phyloP scores from a whole-genome alignment of 192 early-diverging fungal species.

The Oehlia diaphana region DNA sequence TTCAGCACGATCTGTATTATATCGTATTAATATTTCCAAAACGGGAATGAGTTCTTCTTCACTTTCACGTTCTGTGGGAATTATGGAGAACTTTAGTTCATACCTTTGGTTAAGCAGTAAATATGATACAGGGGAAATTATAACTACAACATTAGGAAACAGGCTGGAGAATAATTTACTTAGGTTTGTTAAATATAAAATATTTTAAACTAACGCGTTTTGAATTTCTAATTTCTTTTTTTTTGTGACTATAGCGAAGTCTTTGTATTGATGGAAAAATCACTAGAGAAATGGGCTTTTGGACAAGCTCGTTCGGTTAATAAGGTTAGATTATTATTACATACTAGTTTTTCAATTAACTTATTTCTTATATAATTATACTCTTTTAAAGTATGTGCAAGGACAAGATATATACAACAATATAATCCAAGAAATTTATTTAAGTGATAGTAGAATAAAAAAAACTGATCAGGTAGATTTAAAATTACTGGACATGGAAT shows the following conservation, averaged over 20 bases:
- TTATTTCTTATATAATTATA: background rate
- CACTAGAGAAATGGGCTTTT: conserved; percentile 16
- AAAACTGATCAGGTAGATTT: background rate
- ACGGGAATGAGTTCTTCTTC: background rate
- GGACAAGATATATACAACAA: conserved; percentile 12
- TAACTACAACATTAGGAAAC: conserved; percentile 14
- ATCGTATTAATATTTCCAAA: conserved; percentile 1
- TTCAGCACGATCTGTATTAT: background rate
- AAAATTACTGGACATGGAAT: conserved; percentile 22
- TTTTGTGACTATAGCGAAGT: background rate
- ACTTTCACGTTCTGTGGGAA: background rate
- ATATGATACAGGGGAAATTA: background rate
- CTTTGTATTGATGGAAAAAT: conserved; percentile 8
- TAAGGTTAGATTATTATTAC: conserved; percentile 13
- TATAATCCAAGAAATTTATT: conserved; percentile 6
- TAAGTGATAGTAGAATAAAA: background rate
- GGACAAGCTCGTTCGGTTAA: background rate
- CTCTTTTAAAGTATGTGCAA: background rate
- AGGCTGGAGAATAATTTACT: conserved; percentile 9
- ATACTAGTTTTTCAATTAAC: background rate
- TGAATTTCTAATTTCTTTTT: background rate
- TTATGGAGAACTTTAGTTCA: background rate
- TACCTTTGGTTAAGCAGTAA: conserved; percentile 12
- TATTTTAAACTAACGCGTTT: background rate
- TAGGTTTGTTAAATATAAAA: background rate